A percentile compares a stretch with the other conserved stretches of the same genome.
These are phyloP conservation scores for Protomyces macrosporus DNA, from an alignment of 1,139 yeast species.

Conservation along the genomic window DNA sequence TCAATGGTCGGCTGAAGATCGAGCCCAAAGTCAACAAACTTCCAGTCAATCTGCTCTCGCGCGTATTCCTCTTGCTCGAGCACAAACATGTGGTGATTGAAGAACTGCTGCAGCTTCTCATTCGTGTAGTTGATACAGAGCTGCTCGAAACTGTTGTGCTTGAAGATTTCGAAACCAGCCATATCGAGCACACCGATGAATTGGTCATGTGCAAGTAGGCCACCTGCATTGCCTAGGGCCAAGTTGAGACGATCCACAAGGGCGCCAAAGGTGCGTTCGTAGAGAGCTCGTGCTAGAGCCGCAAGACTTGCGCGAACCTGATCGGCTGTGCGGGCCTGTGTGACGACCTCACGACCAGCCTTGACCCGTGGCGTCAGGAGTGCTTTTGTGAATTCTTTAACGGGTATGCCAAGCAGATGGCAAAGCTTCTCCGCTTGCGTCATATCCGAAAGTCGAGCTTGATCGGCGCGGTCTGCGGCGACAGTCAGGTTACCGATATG, in stretches of 20 bases:
- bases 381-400: conserved; percentile 52
- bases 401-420: conserved; percentile 59
- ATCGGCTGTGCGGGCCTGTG: conserved; percentile 68
- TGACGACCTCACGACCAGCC: conserved; percentile 84
- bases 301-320: conserved; percentile 81
- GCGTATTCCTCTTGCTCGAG: conserved; percentile 93
- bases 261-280: conserved; percentile 75
- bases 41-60: conserved; percentile 92
- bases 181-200: conserved; percentile 93
- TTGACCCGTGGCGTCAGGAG: conserved; percentile 76
- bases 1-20: conserved; percentile 94
- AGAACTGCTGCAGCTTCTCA: conserved; percentile 92
- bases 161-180: conserved; percentile 95
- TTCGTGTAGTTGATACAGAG: conserved; percentile 94
- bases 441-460: conserved; percentile 60
- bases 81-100: conserved; percentile 96
- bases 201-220: conserved; percentile 38
- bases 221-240: conserved; percentile 37
- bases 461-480: conserved; percentile 58
- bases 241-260: conserved; percentile 72
- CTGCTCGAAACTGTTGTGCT: conserved; percentile 89
- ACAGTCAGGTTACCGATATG: conserved; percentile 83
- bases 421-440: conserved; percentile 55
- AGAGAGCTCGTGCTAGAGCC: conserved; percentile 80
- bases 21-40: conserved; percentile 92